phyloP scores from a whole-genome alignment of 202 grass and related monocot genomes.

The Zizania palustris region DNA sequence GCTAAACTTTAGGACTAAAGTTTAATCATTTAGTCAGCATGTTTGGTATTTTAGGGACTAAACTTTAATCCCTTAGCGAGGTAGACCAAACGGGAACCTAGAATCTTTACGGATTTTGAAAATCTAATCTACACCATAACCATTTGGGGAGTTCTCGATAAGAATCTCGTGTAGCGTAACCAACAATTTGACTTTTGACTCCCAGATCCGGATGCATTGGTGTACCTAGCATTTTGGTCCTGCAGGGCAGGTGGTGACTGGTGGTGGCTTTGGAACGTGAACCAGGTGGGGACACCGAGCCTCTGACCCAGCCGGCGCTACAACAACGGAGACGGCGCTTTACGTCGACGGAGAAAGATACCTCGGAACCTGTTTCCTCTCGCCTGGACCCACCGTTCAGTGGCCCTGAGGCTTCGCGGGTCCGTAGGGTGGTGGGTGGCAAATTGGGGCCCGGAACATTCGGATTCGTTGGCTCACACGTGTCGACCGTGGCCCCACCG shows the following conservation, averaged over 20 bases:
- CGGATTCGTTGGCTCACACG: constrained; percentile 53
- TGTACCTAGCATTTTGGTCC: constrained; percentile 32
- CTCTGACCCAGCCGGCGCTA: constrained; percentile 17
- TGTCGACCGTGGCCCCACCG: constrained; percentile 15
- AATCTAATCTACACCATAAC: too few relatives aligned
- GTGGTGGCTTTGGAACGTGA: constrained; percentile 38
- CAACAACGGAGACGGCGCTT: not conserved
- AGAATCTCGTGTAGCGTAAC: not conserved
- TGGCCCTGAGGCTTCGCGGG: not conserved
- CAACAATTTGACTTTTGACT: not conserved
- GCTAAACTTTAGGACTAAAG: too few relatives aligned
- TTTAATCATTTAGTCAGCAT: too few relatives aligned
- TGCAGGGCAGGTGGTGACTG: constrained; percentile 2
- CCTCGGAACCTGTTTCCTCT: not conserved
- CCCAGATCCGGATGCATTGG: not conserved
- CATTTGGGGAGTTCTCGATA: too few relatives aligned
- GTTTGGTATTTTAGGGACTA: too few relatives aligned
- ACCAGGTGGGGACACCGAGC: constrained; percentile 22
- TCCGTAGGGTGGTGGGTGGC: not conserved
- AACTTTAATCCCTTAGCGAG: too few relatives aligned
- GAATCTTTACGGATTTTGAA: too few relatives aligned
- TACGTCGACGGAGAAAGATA: not conserved
- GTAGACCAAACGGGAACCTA: too few relatives aligned
- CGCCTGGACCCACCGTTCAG: not conserved
- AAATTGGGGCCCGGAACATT: constrained; percentile 55